phyloP scores from a whole-genome alignment of 768 basidiomycete species.

The Suillus fuscotomentosus region DNA sequence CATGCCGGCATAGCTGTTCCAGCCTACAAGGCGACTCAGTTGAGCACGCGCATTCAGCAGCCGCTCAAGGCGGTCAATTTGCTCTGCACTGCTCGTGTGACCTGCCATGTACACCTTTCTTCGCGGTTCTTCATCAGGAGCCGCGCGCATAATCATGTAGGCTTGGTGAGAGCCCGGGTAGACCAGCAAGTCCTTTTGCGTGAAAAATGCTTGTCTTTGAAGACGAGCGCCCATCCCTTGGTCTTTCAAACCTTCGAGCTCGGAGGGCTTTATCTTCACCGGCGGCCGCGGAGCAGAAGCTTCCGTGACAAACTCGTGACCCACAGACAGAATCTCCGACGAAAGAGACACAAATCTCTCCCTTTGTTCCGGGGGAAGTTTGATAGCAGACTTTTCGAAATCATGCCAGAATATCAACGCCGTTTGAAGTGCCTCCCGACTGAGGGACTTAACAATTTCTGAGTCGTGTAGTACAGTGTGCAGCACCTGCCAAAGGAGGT shows the following conservation, averaged over 20 bases:
- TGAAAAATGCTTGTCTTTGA: conserved; percentile 73
- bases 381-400: conserved; percentile 96
- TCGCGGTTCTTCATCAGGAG: conserved; percentile 81
- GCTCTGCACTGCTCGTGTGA: conserved; percentile 70
- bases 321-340: conserved; percentile 84
- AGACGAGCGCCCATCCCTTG: conserved; percentile 73
- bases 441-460: conserved; percentile 61
- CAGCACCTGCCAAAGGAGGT: conserved; percentile 50
- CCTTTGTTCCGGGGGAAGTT: conserved; percentile 76
- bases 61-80: conserved; percentile 74
- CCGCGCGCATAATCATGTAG: conserved; percentile 89
- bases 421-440: conserved; percentile 77
- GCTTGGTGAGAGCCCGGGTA: conserved; percentile 89
- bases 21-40: conserved; percentile 81
- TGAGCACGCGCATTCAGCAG: conserved; percentile 78
- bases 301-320: conserved; percentile 80
- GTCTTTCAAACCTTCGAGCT: conserved; percentile 73
- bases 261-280: conserved; percentile 63
- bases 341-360: conserved; percentile 86
- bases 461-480: conserved; percentile 68
- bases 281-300: conserved; percentile 63
- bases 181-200: conserved; percentile 71
- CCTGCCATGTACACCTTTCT: conserved; percentile 80
- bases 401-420: conserved; percentile 94
- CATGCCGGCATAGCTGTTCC: conserved; percentile 84